Conservation (phyloP, 768 basidiomycete species). For the Stropharia rugosoannulata region DNA sequence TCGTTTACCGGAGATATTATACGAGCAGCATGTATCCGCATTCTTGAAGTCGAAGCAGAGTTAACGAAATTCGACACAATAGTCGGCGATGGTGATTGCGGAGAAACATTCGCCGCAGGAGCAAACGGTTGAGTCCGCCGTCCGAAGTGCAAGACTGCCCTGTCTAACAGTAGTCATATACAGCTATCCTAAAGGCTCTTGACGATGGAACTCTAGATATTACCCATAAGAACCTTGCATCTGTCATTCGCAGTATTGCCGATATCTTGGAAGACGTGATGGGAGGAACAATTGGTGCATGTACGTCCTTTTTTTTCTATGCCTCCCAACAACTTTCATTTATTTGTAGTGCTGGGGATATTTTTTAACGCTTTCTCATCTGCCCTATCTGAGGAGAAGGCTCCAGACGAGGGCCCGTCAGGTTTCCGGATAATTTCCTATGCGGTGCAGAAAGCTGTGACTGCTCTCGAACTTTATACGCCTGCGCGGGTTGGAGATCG, state of each 20-base stretch:
- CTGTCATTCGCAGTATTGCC: slow-evolving; percentile 30
- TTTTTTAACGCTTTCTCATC: slow-evolving; percentile 38
- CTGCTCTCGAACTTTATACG: slow-evolving; percentile 38
- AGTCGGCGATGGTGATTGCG: slow-evolving; percentile 65
- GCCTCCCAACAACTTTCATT: background rate
- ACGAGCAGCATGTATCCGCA: slow-evolving; percentile 35
- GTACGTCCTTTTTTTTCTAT: slow-evolving; percentile 26
- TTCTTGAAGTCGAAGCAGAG: slow-evolving; percentile 46
- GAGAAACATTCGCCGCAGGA: slow-evolving; percentile 55
- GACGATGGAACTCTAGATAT: slow-evolving; percentile 3
- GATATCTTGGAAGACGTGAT: slow-evolving; percentile 48
- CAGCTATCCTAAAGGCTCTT: slow-evolving; percentile 10
- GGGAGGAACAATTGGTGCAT: slow-evolving; percentile 56
- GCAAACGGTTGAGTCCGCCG: slow-evolving; percentile 17
- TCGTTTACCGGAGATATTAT: slow-evolving; percentile 21
- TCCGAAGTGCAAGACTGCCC: background rate
- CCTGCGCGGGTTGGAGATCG: slow-evolving; percentile 53
- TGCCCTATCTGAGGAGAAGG: background rate
- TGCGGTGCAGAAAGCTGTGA: slow-evolving; percentile 24
- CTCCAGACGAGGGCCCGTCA: background rate
- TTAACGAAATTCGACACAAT: slow-evolving; percentile 61
- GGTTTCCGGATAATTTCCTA: background rate
- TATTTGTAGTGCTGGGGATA: slow-evolving; percentile 38
- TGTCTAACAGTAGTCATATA: background rate
- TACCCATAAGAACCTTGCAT: slow-evolving; percentile 23